Conservation (phyloP, 2,329 filamentous ascomycete species). For the Fusarium sp. region DNA sequence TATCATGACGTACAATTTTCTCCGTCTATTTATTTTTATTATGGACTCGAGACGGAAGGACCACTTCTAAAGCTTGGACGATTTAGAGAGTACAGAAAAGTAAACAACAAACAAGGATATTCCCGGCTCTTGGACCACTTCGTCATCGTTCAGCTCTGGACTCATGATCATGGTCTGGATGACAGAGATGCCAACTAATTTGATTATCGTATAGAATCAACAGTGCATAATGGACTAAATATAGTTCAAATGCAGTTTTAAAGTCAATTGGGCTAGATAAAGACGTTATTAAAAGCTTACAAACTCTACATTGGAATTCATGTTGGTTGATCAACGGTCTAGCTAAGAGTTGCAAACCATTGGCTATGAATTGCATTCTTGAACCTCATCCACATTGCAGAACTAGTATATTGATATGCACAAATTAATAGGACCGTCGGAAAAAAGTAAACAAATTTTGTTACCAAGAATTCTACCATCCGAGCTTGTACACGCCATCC, state of each 20-base stretch:
- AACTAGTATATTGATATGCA: neutral
- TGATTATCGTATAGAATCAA: neutral
- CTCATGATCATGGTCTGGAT: slow-evolving; percentile 4
- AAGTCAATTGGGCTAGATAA: neutral
- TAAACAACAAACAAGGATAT: slow-evolving; percentile 26
- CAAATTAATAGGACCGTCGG: neutral
- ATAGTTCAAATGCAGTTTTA: neutral
- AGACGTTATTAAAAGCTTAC: neutral
- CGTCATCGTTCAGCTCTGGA: neutral
- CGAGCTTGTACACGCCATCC: slow-evolving; percentile 18
- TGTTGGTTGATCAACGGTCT: slow-evolving; percentile 10
- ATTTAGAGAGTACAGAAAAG: neutral
- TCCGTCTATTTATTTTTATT: neutral
- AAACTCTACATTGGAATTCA: neutral
- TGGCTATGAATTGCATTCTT: neutral
- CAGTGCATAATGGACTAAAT: neutral
- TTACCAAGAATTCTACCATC: neutral
- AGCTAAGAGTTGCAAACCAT: neutral
- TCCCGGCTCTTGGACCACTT: slow-evolving; percentile 4
- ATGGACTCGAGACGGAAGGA: neutral
- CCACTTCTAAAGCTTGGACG: neutral
- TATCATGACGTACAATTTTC: slow-evolving; percentile 7
- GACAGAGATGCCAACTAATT: neutral
- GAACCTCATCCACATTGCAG: neutral
- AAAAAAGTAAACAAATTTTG: neutral